A percentile compares a stretch with the other conserved stretches of the same genome.
Conservation (phyloP, 2,329 filamentous ascomycete genomes). For the Corinectria fuckeliana region DNA sequence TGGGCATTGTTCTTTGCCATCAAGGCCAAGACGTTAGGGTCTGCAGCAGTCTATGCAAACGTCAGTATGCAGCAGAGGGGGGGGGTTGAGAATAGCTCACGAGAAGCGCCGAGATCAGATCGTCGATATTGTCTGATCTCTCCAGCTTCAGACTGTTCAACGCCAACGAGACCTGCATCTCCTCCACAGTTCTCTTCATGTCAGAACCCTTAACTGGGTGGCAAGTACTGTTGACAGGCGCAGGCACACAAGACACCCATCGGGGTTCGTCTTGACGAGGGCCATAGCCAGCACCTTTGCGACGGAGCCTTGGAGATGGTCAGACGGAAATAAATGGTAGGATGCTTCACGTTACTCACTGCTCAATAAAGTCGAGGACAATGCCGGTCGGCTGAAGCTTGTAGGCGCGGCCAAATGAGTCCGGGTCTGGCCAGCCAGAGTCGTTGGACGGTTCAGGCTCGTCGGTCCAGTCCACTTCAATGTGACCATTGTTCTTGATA, state of each 20-base stretch:
- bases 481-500: constrained; percentile 72
- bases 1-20: constrained; percentile 56
- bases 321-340: constrained; percentile 7
- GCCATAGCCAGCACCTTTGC: constrained; percentile 48
- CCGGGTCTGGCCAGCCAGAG: constrained; percentile 62
- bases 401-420: constrained; percentile 69
- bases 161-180: constrained; percentile 71
- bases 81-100: constrained; percentile 53
- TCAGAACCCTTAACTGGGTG: constrained; percentile 43
- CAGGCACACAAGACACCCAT: constrained; percentile 39
- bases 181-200: constrained; percentile 56
- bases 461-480: constrained; percentile 70
- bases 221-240: constrained; percentile 27
- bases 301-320: constrained; percentile 42
- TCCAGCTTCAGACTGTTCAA: constrained; percentile 63
- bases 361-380: constrained; percentile 74
- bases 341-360: constrained; percentile 50
- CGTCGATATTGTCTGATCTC: constrained; percentile 56
- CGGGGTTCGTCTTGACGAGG: constrained; percentile 40
- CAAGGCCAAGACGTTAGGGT: constrained; percentile 52
- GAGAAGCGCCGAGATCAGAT: constrained; percentile 66
- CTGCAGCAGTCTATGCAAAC: constrained; percentile 50
- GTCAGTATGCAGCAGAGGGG: constrained; percentile 19
- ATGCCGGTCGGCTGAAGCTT: constrained; percentile 69
- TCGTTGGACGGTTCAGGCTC: constrained; percentile 63